Base-by-base conservation (phyloP, 805 yeast species). In the Tetrapisispora namnaoensis region DNA sequence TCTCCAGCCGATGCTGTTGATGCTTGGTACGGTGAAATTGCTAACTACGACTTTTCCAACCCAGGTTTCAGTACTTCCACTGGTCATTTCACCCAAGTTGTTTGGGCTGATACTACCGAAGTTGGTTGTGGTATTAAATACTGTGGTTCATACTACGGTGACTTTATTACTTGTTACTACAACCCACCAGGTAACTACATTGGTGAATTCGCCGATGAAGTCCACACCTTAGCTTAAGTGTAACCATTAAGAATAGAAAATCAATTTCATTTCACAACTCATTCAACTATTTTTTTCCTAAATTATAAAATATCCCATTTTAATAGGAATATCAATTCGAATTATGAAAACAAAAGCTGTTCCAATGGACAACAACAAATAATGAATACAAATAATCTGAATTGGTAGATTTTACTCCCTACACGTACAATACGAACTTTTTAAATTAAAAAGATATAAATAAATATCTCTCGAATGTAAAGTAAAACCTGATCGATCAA, bases 41-140 rank as follows among this genome's bases (percentile, higher is more conserved):
- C 58, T 11, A 51, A 62, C 46, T 85, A 83, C 67, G 68, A 77
- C 65, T 83, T 65, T 68, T 45, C 78, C 81, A 28, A 63, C 62
- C 46, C 62, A 62, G 51, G 81, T 78, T 49, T 71, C 67, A 55
- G 72, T 72, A 48, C 71, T 67, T 49, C 54, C 51, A 37, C 55
- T 17, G 86, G 86, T 49, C 95, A 85, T 62, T 85, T 85, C 70
- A 83, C 91, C 16, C 91, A 85, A 67, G 60, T 83, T 34, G 76
- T 85, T 24, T 85, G 95, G 95, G 76, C 76, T 53, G 57, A 72
- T 8, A 69, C 84, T 38, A 67, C 77, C 9, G 66, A 76, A 54
- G 65, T 85, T 18, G 95, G 93, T 45, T 85, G 95, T 72, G 87
- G 83, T 47, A 69, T 72, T 65, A 80, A 78, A 60, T 63, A 73